Conservation (phyloP, 768 basidiomycete genomes). For the Nidularia sp. region DNA sequence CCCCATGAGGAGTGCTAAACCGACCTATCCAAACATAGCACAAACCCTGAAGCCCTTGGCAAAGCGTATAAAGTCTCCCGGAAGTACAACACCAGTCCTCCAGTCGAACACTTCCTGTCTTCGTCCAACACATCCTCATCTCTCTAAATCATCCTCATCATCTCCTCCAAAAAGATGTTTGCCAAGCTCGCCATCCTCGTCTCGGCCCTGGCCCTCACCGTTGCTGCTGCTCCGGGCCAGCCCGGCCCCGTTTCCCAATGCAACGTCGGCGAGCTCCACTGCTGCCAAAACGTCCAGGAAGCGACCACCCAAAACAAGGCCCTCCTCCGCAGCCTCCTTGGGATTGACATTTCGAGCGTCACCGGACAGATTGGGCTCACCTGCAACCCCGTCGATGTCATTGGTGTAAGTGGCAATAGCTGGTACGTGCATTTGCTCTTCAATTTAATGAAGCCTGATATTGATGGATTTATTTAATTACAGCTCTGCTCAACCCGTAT, state of each 20-base stretch:
- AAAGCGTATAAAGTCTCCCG: no score
- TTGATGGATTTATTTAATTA: not conserved
- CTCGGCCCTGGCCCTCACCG: not conserved
- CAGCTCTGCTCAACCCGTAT: not conserved
- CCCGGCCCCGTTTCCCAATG: not conserved
- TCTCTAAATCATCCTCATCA: not conserved
- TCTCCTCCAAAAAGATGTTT: slow-evolving; percentile 6
- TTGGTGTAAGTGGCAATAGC: slow-evolving; percentile 1
- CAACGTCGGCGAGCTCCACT: slow-evolving; percentile 7
- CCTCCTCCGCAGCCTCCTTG: not conserved
- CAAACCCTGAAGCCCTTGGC: no score
- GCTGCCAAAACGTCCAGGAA: slow-evolving; percentile 5
- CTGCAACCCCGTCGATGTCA: slow-evolving; percentile 6
- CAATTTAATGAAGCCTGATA: not conserved
- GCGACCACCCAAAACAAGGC: not conserved
- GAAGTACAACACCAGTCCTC: no score
- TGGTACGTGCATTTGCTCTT: not conserved
- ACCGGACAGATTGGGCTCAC: slow-evolving; percentile 6
- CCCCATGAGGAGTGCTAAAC: no score
- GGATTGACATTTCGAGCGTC: not conserved
- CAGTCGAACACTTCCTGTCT: not conserved
- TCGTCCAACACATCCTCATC: not conserved
- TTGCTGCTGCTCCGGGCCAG: slow-evolving; percentile 1
- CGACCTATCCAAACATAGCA: no score
- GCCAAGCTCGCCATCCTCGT: slow-evolving; percentile 8